Percentiles rank a stretch among this genome's conserved stretches.
These are phyloP conservation scores for Globisporangium cylindrosporum DNA, from an alignment of 352 stramenopile genomes.

Conservation along the genomic window DNA sequence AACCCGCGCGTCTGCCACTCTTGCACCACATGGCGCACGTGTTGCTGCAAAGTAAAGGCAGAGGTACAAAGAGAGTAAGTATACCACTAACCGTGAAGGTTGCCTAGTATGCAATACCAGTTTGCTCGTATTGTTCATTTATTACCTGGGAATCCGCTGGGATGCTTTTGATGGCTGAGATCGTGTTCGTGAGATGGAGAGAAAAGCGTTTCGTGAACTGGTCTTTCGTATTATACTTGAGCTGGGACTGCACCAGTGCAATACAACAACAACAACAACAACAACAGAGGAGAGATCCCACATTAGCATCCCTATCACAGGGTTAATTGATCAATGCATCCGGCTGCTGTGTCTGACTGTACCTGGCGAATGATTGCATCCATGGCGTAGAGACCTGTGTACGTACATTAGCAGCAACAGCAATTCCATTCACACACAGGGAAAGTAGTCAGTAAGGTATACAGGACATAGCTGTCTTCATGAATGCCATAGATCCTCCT, in stretches of 20 bases:
- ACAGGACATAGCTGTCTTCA: not conserved
- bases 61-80: constrained; percentile 2
- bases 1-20: constrained; percentile 77
- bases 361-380: constrained; percentile 84
- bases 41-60: constrained; percentile 27
- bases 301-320: not conserved
- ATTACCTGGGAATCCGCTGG: constrained; percentile 55
- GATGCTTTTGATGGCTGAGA: constrained; percentile 68
- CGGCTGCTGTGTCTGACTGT: not conserved
- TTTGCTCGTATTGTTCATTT: not conserved
- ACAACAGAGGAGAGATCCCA: constrained; percentile 5
- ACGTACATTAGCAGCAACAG: constrained; percentile 2
- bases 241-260: constrained; percentile 42
- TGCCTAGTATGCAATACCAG: not conserved
- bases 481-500: not conserved
- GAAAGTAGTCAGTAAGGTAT: not conserved
- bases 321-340: not conserved
- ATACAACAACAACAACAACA: not conserved
- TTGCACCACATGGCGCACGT: constrained; percentile 66
- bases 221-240: constrained; percentile 65
- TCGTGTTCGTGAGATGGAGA: constrained; percentile 72
- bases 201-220: constrained; percentile 76
- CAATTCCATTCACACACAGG: not conserved
- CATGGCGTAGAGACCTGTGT: constrained; percentile 70
- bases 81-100: not conserved